These are phyloP conservation scores for Fraxinus pennsylvanica DNA, from an alignment of 257 asterid species.

Conservation along the genomic window DNA sequence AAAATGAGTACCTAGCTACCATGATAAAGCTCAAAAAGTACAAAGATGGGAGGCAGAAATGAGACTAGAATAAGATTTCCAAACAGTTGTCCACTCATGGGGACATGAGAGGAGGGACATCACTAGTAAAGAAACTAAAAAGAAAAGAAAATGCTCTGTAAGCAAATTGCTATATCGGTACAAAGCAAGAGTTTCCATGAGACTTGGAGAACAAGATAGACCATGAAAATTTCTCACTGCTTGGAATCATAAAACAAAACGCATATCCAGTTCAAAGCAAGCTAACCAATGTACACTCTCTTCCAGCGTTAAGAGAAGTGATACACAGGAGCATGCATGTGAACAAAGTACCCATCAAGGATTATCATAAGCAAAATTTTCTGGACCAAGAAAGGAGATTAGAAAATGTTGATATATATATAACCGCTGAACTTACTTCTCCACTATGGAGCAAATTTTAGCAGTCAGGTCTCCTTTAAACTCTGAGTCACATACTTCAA, in stretches of 20 bases:
- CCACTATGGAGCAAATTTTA: conserved; percentile 93
- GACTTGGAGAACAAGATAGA: conserved; percentile 6
- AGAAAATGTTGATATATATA: conserved; percentile 15
- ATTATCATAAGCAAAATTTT: conserved; percentile 5
- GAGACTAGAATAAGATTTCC: conserved; percentile 15
- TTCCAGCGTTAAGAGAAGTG: conserved; percentile 5
- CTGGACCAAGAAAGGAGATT: conserved; percentile 6
- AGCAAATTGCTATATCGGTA: conserved; percentile 23
- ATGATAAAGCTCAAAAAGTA: conserved; percentile 7
- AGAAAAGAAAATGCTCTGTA: conserved; percentile 15
- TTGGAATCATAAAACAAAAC: conserved; percentile 16
- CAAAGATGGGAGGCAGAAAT: not conserved
- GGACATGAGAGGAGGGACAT: conserved; percentile 5
- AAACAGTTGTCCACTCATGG: conserved; percentile 16
- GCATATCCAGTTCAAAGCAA: conserved; percentile 8
- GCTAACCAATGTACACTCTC: conserved; percentile 5
- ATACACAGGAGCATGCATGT: conserved; percentile 5
- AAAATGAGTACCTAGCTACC: not conserved
- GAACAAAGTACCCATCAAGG: conserved; percentile 3
- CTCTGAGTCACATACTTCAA: conserved; percentile 86
- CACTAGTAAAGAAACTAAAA: conserved; percentile 10
- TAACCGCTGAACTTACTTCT: conserved; percentile 69
- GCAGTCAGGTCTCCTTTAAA: conserved; percentile 90
- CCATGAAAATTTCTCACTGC: conserved; percentile 1
- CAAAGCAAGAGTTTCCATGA: conserved; percentile 18